Evolutionary conservation across 2,329 filamentous ascomycete genomes (phyloP).

Genomic region (Xylaria sp.): DNA sequence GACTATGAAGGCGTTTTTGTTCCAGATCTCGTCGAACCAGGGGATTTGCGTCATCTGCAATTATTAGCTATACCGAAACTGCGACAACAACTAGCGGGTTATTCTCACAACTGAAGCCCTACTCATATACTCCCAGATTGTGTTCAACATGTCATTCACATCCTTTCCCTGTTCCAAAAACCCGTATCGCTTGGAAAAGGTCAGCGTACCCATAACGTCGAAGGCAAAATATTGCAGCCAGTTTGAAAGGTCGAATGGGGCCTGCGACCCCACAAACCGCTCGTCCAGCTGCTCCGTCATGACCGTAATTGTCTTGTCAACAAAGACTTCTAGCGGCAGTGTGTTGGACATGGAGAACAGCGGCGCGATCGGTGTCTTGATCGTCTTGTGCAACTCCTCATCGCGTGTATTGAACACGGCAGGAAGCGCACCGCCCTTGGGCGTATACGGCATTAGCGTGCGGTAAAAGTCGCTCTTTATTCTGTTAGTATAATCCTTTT

Average conservation of each 20-base stretch:
- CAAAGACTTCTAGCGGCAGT: slow-evolving; percentile 39
- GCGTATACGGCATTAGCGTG: slow-evolving; percentile 43
- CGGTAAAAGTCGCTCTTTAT: slow-evolving; percentile 46
- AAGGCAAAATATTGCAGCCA: slow-evolving; percentile 52
- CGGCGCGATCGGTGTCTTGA: slow-evolving; percentile 46
- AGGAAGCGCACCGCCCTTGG: slow-evolving; percentile 35
- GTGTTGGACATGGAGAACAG: slow-evolving; percentile 43
- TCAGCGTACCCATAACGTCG: slow-evolving; percentile 50
- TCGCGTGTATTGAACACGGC: slow-evolving; percentile 50
- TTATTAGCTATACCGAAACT: too few relatives aligned
- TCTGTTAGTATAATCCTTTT: too few relatives aligned
- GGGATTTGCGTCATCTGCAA: slow-evolving; percentile 47
- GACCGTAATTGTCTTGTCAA: slow-evolving; percentile 42
- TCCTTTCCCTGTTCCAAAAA: slow-evolving; percentile 48
- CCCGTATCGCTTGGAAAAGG: slow-evolving; percentile 48
- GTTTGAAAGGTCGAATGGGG: slow-evolving; percentile 40
- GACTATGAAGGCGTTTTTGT: slow-evolving; percentile 39
- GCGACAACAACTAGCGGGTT: not conserved
- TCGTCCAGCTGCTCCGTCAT: slow-evolving; percentile 40
- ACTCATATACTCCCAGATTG: slow-evolving; percentile 43
- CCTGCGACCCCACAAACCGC: not conserved
- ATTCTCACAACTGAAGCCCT: slow-evolving; percentile 10
- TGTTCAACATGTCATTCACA: slow-evolving; percentile 43
- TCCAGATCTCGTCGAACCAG: slow-evolving; percentile 43
- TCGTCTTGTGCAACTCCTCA: slow-evolving; percentile 46